These are phyloP conservation scores for Wolfiporia cocos DNA, from an alignment of 1,284 basidiomycete genomes.

Conservation along the genomic window DNA sequence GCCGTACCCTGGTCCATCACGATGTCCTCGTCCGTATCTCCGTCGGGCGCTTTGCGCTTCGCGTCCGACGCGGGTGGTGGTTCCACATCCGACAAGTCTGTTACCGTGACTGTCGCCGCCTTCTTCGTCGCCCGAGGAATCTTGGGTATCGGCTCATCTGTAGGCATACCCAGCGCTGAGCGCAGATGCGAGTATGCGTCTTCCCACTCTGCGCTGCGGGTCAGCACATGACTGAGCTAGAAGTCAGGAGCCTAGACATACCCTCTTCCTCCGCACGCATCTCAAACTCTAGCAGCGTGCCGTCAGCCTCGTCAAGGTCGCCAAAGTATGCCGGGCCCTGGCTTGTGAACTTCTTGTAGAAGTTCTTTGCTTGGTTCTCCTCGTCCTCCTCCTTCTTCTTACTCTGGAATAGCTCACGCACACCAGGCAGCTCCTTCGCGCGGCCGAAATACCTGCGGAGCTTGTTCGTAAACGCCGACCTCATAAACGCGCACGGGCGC, in stretches of 20 bases:
- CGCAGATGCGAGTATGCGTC: slow-evolving; percentile 54
- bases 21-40: slow-evolving; percentile 36
- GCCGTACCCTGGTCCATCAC: slow-evolving; percentile 31
- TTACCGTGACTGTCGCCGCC: slow-evolving; percentile 18
- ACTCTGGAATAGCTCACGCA: slow-evolving; percentile 88
- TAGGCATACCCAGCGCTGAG: slow-evolving; percentile 48
- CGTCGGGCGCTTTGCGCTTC: slow-evolving; percentile 49
- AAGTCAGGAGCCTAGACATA: slow-evolving; percentile 26
- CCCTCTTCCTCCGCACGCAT: slow-evolving; percentile 69
- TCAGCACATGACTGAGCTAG: not conserved
- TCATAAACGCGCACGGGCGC: not conserved
- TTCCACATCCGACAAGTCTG: slow-evolving; percentile 14
- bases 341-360: slow-evolving; percentile 86
- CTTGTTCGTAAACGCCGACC: not conserved
- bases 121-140: slow-evolving; percentile 39
- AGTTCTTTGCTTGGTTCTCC: slow-evolving; percentile 71
- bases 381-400: slow-evolving; percentile 81
- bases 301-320: slow-evolving; percentile 83
- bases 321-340: slow-evolving; percentile 91
- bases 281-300: slow-evolving; percentile 67
- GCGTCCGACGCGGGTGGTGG: slow-evolving; percentile 22
- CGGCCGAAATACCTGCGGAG: slow-evolving; percentile 86
- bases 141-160: slow-evolving; percentile 44
- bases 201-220: slow-evolving; percentile 56
- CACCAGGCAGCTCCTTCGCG: slow-evolving; percentile 93